Conservation (phyloP, 2,329 filamentous ascomycete genomes). For the Geoglossum cookeanum region DNA sequence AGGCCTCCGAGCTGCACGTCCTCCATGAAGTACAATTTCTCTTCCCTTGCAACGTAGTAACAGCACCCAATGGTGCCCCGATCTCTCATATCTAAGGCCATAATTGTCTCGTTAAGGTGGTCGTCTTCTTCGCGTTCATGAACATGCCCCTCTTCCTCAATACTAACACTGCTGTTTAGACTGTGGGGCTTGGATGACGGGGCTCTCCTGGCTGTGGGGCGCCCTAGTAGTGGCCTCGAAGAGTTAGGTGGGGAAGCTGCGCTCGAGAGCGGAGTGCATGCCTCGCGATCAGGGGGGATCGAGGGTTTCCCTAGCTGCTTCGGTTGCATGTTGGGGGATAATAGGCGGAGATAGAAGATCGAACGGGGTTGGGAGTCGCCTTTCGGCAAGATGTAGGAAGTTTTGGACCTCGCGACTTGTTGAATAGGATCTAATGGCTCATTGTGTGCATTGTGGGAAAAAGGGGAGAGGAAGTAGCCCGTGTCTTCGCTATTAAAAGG, state of each 20-base stretch:
- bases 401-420: no score
- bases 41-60: slow-evolving; percentile 55
- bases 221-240: neutral
- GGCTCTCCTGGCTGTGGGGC: neutral
- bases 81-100: slow-evolving; percentile 61
- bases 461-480: no score
- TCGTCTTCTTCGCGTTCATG: slow-evolving; percentile 2
- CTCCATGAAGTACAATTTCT: slow-evolving; percentile 55
- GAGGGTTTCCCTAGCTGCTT: neutral
- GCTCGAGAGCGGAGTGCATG: neutral
- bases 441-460: no score
- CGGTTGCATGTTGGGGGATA: neutral
- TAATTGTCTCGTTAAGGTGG: slow-evolving; percentile 33
- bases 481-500: no score
- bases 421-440: no score
- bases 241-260: neutral
- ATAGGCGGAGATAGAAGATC: neutral
- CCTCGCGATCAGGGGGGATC: neutral
- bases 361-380: neutral
- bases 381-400: neutral
- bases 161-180: neutral
- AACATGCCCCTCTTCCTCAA: neutral
- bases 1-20: slow-evolving; percentile 51
- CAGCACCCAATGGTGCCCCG: slow-evolving; percentile 60
- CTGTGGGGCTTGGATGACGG: neutral